Base-by-base conservation (phyloP, 83 land plant genomes). In the Picea mariana region DNA sequence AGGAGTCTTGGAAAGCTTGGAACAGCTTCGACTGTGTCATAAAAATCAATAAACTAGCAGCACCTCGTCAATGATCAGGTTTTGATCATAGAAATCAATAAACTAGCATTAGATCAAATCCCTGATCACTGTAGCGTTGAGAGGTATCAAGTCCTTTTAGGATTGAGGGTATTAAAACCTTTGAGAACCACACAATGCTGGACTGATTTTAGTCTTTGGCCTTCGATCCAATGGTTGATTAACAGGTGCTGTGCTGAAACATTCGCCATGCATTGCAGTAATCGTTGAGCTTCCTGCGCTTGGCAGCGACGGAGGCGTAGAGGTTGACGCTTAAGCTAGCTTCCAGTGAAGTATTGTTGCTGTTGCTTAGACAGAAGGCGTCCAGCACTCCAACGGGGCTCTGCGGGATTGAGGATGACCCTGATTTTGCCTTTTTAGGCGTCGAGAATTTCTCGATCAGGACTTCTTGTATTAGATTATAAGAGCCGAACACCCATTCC, bases 361-460 rank as follows among this genome's bases (percentile, higher is more conserved):
- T 90, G 64, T 85, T 81, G 81, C 89, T 87, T 73, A 82, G 73
- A 62, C 81, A 83, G 26, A 83, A 85, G 2, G 83, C 84, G 68
- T 88, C 91, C 73, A 91, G 64, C 63, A 91, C 88, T 67, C 87
- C 90, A 76, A 65, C 84, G 2, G 92, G 94, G 76, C 90, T 90
- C 15, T 86, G 83, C 21, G 94, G 89, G 6, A 85, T 84, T 0
- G 84, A 89, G 0, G 80, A 38, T 13, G 38, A 24, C 9, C 23
- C 62, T 15, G 60, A 79, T 64, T 52, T 67, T 18, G 61, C 84
- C 34, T 24, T 80, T 31, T 5, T 77, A 26, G 64, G 26, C 3
- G 8, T 38, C n/a, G 27, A 1, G 27, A 62, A 77, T 75, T 52
- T 26, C 26, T 13, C 61, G n/a, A 47, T 17, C 9, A 77, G 12